phyloP scores from a whole-genome alignment of 1,284 basidiomycete species.

The Wolfiporia cocos region DNA sequence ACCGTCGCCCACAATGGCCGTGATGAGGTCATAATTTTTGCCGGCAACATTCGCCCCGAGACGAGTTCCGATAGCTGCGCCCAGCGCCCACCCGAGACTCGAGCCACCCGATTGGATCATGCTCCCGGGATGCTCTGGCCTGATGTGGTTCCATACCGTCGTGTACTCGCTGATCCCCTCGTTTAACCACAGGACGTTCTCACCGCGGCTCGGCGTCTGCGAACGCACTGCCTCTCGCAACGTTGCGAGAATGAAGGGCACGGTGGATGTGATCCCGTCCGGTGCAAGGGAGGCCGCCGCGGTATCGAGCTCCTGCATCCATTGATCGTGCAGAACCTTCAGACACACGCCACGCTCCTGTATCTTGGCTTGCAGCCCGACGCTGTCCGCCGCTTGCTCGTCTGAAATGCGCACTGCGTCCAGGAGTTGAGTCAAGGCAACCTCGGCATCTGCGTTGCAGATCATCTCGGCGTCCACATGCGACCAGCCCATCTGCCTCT shows the following conservation, averaged over 20 bases:
- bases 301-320: conserved; percentile 18
- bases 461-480: conserved; percentile 52
- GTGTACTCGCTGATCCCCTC: conserved; percentile 58
- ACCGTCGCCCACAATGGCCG: conserved; percentile 62
- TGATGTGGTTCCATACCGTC: conserved; percentile 48
- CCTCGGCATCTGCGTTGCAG: conserved; percentile 48
- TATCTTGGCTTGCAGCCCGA: conserved; percentile 4
- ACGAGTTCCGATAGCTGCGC: conserved; percentile 53
- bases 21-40: conserved; percentile 42
- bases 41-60: conserved; percentile 34
- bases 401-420: conserved; percentile 14
- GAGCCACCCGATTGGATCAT: conserved; percentile 52
- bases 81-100: conserved; percentile 61
- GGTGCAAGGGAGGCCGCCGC: conserved; percentile 16
- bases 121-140: conserved; percentile 44
- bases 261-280: conserved; percentile 28
- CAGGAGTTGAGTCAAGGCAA: conserved; percentile 46
- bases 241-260: conserved; percentile 42
- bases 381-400: conserved; percentile 5
- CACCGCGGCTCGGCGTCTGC: conserved; percentile 30
- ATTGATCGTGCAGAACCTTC: conserved; percentile 21
- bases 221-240: conserved; percentile 38
- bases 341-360: conserved; percentile 12
- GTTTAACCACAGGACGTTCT: conserved; percentile 47
- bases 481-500: conserved; percentile 44